Base-by-base conservation (phyloP, 768 basidiomycete genomes). In the Collybia mongolica region DNA sequence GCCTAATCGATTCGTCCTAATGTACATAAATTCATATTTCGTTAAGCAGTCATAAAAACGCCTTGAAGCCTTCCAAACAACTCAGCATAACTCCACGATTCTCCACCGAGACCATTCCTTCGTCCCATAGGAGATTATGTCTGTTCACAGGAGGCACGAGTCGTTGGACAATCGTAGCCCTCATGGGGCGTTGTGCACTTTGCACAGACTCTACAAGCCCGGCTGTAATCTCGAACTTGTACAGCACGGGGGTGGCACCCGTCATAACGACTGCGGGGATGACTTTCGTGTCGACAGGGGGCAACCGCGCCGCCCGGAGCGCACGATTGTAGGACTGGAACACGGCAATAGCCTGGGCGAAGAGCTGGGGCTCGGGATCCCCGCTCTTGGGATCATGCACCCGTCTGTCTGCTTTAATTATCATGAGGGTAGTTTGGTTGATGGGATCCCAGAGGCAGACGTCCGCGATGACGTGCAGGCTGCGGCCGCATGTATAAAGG, bases 401-500 rank as follows among this genome's bases (percentile, higher is more conserved):
- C 29, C 22, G n/a, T 43, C 3, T 28, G 12, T 39, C 51, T 7
- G 23, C 57, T 41, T 60, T 60, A 0, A 49, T 51, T 11, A 60
- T 46, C 6, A 60, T 52, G 17, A 60, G 59, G 19, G 57, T 44
- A 0, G 46, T 41, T 6, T 43, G 29, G 1, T 39, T 29, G 40
- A 12, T 32, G 24, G 56, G 49, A 17, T 49, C 37, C 11, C 57
- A 54, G 19, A 60, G 53, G 17, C 55, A 57, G 7, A 50, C 18
- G 22, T 60, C 59, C 15, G 59, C 56, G 22, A 51, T 39, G n/a
- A 54, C 54, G 38, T 57, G 49, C 17, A 53, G 46, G 26, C 52
- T 54, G 32, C 53, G 54, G 23, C 56, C 59, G 14, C 59, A 53
- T 56, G 55, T 57, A 47, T 55, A 60, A n/a, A 60, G 53, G 47